Evolutionary conservation across 768 basidiomycete genomes (phyloP), one percentile per base, ranked within the genome.

Genomic region (Macrolepiota fuliginosa): DNA sequence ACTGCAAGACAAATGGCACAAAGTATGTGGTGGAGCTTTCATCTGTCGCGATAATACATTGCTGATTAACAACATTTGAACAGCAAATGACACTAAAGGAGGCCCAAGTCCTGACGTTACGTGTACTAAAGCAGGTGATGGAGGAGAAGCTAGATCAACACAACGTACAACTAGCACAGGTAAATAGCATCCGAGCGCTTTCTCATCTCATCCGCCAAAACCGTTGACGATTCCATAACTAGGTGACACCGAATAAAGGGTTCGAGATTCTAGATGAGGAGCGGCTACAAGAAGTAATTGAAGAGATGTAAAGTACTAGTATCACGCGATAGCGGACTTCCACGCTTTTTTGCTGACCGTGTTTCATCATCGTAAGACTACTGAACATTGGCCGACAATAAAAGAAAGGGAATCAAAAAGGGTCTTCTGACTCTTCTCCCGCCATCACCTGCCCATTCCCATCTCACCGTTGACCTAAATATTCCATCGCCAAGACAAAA

Each of bases 71-170:
- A 22, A 22, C 51, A 13, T 52, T 66, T 42, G 59, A n/a, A 49
- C 68, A 98, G 96, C 88, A 88, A 85, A 96, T 98, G 88, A 88
- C 90, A 7, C 79, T 98, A 24, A 75, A 81, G 65, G 94, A 97
- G 74, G 97, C 95, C 0, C 93, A 98, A 67, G 79, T 84, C 40
- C 77, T 98, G 64, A 90, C 92, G 2, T 78, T 98, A 56, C 88
- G 86, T 64, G 93, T 98, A 50, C 79, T 98, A 64, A 98, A 99
- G 78, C 95, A 98, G 78, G 97, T 98, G 47, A 99, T 98, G 97
- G 97, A 98, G 74, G 97, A 98, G 79, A 98, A 97, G 74, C 84
- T 99, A 46, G 96, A 98, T 76, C 93, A 97, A 68, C 96, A 98
- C 78, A 98, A 99, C 67, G 96, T 98, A 25, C 96, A 98, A 74